Base-by-base conservation (phyloP, 2,329 filamentous ascomycete genomes). In the Cercospora beticola region DNA sequence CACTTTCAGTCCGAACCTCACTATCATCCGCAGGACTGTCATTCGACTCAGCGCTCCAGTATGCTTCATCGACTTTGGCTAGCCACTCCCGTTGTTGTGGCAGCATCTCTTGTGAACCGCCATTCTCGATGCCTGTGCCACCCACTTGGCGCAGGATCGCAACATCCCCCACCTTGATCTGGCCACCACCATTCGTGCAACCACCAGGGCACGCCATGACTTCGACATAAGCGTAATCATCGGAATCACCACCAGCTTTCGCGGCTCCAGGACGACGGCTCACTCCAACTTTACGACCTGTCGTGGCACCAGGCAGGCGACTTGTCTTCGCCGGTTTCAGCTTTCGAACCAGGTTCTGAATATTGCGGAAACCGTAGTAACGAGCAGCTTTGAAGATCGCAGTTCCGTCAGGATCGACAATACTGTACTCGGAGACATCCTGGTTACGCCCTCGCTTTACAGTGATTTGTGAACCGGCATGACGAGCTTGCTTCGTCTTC, bases 171-270 rank as follows among this genome's bases (percentile, higher is more conserved):
- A 92, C 88, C 77, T 97, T 97, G 78, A 99, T 90, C 82, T 99
- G 95, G 0, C 95, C 95, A 43, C 95, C 95, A 1, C 95, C 95
- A 75, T 99, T 99, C 65, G 95, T 99, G 82, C 95, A 99, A 3
- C 95, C 95, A n/a, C 95, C 95, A 0, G 95, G 95, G 79, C 95
- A 99, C 14, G 95, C 95, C 95, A 99, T 99, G 68, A 99, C 95
- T 81, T 99, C 95, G 30, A 98, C 92, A 80, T 97, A 98, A n/a
- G 91, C 87, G 78, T 94, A 94, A 40, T 97, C 92, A 71, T 69
- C 75, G 46, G 76, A 77, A 4, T 76, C 79, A 54, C 76, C 78
- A 7, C 79, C 76, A 28, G 75, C 72, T 56, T 70, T 73, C 14
- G 72, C 77, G 40, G 73, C 74, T 5, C 82, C 80, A 18, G 82